Evolutionary conservation across 257 asterid species (phyloP).

Genomic region (Fraxinus cuspidata): DNA sequence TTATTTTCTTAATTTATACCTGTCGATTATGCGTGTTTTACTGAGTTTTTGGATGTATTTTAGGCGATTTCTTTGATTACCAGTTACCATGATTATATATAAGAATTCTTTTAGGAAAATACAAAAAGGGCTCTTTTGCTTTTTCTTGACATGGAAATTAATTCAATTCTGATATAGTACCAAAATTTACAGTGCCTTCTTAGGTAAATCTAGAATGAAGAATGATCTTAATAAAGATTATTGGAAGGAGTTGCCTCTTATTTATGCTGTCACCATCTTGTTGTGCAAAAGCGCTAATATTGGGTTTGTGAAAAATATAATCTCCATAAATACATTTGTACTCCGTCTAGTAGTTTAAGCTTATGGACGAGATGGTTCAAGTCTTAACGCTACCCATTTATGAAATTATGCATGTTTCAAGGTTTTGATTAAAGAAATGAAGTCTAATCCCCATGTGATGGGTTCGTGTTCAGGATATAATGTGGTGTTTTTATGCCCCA

Average conservation of each 20-base stretch:
- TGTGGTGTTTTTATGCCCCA: no score
- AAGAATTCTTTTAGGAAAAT: slow-evolving; percentile 12
- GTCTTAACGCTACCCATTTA: background rate
- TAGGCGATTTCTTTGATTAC: background rate
- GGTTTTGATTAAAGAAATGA: no score
- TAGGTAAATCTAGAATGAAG: background rate
- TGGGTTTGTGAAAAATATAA: background rate
- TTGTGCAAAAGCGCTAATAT: background rate
- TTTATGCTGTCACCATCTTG: background rate
- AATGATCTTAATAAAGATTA: background rate
- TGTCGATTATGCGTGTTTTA: background rate
- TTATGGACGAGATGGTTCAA: background rate
- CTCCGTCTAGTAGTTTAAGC: background rate
- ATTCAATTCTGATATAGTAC: background rate
- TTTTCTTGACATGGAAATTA: background rate
- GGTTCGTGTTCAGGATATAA: background rate
- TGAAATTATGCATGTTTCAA: background rate
- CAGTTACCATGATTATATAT: background rate
- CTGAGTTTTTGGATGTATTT: background rate
- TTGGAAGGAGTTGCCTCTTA: slow-evolving; percentile 4
- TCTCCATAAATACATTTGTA: background rate
- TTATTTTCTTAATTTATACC: slow-evolving; percentile 1
- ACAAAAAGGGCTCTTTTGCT: background rate
- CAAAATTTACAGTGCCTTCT: background rate
- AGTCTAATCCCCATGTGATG: background rate